phyloP scores from a whole-genome alignment of 2,329 filamentous ascomycete species.

The Apiospora arundinis region DNA sequence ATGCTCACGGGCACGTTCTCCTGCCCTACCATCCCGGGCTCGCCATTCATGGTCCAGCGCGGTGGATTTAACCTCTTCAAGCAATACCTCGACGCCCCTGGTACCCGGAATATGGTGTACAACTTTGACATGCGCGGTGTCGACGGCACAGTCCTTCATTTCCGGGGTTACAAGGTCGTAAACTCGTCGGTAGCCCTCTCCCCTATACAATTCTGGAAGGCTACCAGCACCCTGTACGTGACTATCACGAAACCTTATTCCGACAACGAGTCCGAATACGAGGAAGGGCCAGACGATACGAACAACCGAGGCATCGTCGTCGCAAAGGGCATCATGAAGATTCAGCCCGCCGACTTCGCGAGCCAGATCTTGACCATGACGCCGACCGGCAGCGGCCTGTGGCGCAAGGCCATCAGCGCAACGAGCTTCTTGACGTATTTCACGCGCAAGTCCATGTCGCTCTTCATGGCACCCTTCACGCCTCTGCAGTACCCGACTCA shows the following conservation, averaged over 20 bases:
- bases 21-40: constrained; percentile 59
- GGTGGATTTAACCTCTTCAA: constrained; percentile 65
- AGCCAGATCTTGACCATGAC: constrained; percentile 61
- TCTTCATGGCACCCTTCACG: constrained; percentile 61
- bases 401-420: constrained; percentile 52
- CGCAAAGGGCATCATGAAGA: constrained; percentile 66
- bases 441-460: constrained; percentile 56
- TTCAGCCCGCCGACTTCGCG: constrained; percentile 59
- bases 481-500: constrained; percentile 60
- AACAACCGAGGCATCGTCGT: constrained; percentile 52
- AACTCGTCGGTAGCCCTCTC: constrained; percentile 65
- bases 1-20: constrained; percentile 66
- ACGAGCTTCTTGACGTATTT: constrained; percentile 63
- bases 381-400: constrained; percentile 53
- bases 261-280: constrained; percentile 33
- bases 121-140: constrained; percentile 65
- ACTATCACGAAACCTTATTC: constrained; percentile 54
- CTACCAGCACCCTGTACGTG: constrained; percentile 68
- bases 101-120: constrained; percentile 65
- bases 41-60: constrained; percentile 65
- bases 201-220: constrained; percentile 63
- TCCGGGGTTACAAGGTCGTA: constrained; percentile 68
- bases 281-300: constrained; percentile 42
- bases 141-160: constrained; percentile 58
- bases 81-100: constrained; percentile 57